A percentile compares a stretch with the other conserved stretches of the same genome.
phyloP scores from a whole-genome alignment of 768 basidiomycete genomes.

The Phanerochaete sordida region DNA sequence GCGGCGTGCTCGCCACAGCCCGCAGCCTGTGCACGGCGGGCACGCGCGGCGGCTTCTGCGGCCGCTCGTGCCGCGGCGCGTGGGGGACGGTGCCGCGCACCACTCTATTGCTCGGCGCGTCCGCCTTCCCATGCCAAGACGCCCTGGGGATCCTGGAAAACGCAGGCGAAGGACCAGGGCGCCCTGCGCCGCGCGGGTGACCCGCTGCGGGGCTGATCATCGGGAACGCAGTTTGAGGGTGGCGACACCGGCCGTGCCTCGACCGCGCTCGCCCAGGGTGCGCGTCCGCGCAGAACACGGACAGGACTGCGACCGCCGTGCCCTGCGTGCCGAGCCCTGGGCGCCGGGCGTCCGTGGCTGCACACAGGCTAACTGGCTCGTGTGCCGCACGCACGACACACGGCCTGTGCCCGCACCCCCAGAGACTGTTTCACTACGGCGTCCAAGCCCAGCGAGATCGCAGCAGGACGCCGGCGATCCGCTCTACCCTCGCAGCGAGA shows the following conservation, averaged over 20 bases:
- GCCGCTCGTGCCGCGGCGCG: no score
- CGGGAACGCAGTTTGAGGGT: background rate
- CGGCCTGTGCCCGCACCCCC: background rate
- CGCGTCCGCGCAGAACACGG: background rate
- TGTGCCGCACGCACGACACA: background rate
- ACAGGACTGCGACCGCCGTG: background rate
- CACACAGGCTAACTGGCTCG: background rate
- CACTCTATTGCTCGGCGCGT: background rate
- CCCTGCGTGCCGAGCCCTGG: no score
- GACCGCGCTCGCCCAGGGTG: background rate
- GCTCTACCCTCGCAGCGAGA: background rate
- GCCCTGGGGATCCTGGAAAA: background rate
- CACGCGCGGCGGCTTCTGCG: no score
- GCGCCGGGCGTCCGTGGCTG: no score
- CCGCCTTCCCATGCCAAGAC: background rate
- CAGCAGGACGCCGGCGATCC: background rate
- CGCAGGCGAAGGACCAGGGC: no score
- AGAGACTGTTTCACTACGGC: background rate
- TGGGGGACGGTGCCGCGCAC: background rate
- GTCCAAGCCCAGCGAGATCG: background rate
- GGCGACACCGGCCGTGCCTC: background rate
- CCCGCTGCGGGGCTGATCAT: background rate
- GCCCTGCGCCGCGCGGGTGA: background rate
- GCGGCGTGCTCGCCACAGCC: no score
- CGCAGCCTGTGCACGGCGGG: no score